Evolutionary conservation across 2,329 filamentous ascomycete species (phyloP).

Genomic region (Neoarthrinium moseri): DNA sequence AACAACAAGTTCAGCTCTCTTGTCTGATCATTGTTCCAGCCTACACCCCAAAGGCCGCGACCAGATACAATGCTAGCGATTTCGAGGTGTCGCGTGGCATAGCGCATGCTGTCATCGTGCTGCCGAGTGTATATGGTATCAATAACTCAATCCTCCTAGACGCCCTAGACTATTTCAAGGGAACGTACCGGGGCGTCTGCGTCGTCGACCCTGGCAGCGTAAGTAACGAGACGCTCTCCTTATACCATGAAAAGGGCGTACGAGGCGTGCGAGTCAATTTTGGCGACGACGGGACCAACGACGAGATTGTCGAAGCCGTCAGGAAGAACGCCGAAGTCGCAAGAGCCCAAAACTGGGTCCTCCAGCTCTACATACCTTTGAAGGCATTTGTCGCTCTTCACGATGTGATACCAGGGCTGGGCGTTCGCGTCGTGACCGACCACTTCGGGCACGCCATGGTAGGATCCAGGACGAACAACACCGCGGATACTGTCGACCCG

Average conservation of each 20-base stretch:
- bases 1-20: background rate
- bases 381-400: background rate
- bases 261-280: background rate
- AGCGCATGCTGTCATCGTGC: background rate
- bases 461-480: background rate
- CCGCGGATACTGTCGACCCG: background rate
- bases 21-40: background rate
- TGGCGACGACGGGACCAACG: background rate
- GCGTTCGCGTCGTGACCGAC: background rate
- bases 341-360: background rate
- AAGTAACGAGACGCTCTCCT: background rate
- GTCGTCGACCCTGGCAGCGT: background rate
- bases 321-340: background rate
- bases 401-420: background rate
- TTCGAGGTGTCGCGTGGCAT: background rate
- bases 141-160: background rate
- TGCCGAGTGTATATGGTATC: background rate
- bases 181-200: background rate
- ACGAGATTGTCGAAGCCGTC: background rate
- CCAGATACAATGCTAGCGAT: background rate
- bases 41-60: slow-evolving; percentile 1
- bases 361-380: background rate
- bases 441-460: background rate
- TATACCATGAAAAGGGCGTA: background rate
- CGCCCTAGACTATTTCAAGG: background rate